These are phyloP conservation scores for Agaricus blazei DNA, from an alignment of 768 basidiomycete species.

Conservation along the genomic window DNA sequence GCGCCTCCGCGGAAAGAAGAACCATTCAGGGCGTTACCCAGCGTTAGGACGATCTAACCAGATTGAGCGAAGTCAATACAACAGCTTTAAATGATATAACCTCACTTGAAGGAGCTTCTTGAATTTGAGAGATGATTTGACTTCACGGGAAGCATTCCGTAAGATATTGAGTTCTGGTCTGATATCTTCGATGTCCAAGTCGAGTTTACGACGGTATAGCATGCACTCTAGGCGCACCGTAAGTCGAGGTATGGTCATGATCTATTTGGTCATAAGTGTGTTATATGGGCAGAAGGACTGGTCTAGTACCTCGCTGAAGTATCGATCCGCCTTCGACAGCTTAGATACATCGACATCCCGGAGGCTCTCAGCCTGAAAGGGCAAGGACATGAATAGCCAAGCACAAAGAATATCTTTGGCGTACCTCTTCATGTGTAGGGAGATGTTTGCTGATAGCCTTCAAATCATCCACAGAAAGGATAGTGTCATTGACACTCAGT, in stretches of 20 bases:
- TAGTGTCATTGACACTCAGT: conserved; percentile 64
- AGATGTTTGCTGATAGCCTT: conserved; percentile 68
- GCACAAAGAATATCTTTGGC: conserved; percentile 4
- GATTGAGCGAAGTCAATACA: not conserved
- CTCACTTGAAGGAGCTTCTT: conserved; percentile 65
- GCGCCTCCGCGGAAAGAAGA: conserved; percentile 83
- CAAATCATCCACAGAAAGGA: conserved; percentile 68
- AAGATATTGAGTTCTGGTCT: conserved; percentile 76
- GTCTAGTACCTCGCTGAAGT: conserved; percentile 59
- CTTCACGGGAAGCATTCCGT: conserved; percentile 63
- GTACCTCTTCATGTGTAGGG: conserved; percentile 80
- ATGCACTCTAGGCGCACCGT: conserved; percentile 73
- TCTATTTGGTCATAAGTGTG: conserved; percentile 33
- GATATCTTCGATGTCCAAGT: conserved; percentile 79
- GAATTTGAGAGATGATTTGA: conserved; percentile 60
- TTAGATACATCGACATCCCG: conserved; percentile 67
- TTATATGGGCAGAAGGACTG: not conserved
- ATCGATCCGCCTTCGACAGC: conserved; percentile 81
- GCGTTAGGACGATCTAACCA: conserved; percentile 57
- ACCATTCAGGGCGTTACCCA: conserved; percentile 82
- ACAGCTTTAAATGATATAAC: not conserved
- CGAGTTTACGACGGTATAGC: conserved; percentile 77
- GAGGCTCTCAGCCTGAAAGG: conserved; percentile 51
- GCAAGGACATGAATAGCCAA: not conserved
- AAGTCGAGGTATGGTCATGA: conserved; percentile 74